Evolutionary conservation across 495 filamentous ascomycete genomes (phyloP), one percentile per base, ranked within the genome.

Genomic region (Daldinia concentrica): DNA sequence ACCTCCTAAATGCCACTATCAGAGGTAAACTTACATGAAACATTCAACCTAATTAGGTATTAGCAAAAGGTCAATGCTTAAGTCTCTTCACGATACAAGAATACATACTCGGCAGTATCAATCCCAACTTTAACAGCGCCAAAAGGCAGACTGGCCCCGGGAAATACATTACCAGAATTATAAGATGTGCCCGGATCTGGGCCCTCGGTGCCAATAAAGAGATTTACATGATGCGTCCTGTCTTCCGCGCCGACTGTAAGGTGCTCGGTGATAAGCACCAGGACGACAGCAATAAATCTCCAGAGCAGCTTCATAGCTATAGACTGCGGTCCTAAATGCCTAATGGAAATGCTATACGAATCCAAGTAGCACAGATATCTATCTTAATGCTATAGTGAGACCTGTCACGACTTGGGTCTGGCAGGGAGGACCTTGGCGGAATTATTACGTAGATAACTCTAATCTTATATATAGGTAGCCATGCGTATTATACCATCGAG

Each of bases 91-190:
- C 3, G 3, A 24, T 41, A 19, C 12, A 48, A 19, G n/a, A 37
- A 43, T 30, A 67, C 58, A 17, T 24, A 71, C 68, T 55, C 29
- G 26, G 57, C 58, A 54, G 86, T 73, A 72, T 92, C 90, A 22
- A 90, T 85, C 12, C 90, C 90, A 24, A 91, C 79, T 60, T 91
- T 92, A 61, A 90, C 88, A 76, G 90, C 87, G 11, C 88, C 87
- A 62, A 90, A 91, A 2, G 90, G 90, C 3, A 83, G 76, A 45
- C 84, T 82, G 48, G 85, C 89, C 0, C 88, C 90, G 22, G 89
- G 87, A 74, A 92, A 91, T 71, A 90, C 86, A 69, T 92, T 91
- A 2, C 90, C 90, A 32, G 87, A 88, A 52, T 39, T 64, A 17
- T 66, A 66, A 9, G 64, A 32, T 29, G 39, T 66, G 14, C 64